Percentiles rank a stretch among this genome's conserved stretches.
These are phyloP conservation scores for Syzygium aromaticum DNA, from an alignment of 345 rosid species.

Conservation along the genomic window DNA sequence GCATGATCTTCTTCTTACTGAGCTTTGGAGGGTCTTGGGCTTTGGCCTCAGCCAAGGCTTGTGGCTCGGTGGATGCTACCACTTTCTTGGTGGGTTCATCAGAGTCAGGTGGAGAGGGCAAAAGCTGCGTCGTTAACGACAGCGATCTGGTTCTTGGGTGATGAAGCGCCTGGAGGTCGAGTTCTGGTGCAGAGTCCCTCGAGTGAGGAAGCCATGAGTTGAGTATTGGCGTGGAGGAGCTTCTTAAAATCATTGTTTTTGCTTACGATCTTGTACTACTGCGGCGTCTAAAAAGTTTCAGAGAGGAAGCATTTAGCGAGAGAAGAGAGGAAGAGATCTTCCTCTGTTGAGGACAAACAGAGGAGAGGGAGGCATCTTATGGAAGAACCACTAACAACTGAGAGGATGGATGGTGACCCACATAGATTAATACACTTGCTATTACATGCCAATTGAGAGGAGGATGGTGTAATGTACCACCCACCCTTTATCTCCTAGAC, in stretches of 20 bases:
- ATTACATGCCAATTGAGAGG: neutral
- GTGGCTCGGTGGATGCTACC: neutral
- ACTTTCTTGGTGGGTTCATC: constrained; percentile 18
- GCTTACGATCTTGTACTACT: neutral
- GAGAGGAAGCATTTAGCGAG: constrained; percentile 1
- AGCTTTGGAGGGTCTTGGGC: constrained; percentile 9
- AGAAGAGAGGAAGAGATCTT: neutral
- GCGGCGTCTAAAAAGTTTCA: neutral
- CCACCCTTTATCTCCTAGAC: neutral
- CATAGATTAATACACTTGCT: neutral
- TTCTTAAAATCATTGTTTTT: constrained; percentile 37
- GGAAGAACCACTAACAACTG: neutral
- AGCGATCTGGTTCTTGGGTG: constrained; percentile 24
- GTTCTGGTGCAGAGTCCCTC: constrained; percentile 33
- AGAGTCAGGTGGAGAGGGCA: constrained; percentile 10
- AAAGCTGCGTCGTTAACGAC: constrained; percentile 8
- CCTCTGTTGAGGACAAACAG: neutral
- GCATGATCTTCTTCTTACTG: constrained; percentile 2
- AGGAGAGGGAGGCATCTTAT: neutral
- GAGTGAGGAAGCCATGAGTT: constrained; percentile 43
- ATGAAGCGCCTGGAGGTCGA: constrained; percentile 21
- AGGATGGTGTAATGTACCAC: neutral
- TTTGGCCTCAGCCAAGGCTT: constrained; percentile 13
- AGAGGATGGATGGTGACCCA: neutral
- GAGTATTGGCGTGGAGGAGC: constrained; percentile 40